Base-by-base conservation (phyloP, 2,329 filamentous ascomycete genomes). In the Epichloe coenophiala region DNA sequence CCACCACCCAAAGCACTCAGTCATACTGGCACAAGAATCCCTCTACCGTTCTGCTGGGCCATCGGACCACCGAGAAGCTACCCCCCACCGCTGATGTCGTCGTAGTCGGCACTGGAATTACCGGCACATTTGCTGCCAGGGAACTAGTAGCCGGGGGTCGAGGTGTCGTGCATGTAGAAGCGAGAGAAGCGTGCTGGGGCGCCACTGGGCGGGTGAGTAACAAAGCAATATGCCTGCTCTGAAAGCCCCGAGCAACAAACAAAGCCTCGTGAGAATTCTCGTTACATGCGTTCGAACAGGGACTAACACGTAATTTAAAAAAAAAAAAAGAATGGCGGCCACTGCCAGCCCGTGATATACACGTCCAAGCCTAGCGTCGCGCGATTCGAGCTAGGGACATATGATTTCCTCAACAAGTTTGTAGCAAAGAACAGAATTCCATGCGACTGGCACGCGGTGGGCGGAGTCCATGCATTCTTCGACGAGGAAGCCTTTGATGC, bases 11-110 rank as follows among this genome's bases (percentile, higher is more conserved):
- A 39, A 78, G 82, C 40, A 83, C 80, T 3, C 62, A 66, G 27
- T 86, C 86, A 0, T 89, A 85, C 70, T 91, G 86, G 86, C 84
- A 86, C 60, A 75, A 71, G 48, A 73, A 84, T 53, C 84, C 83
- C 0, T 86, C 83, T 3, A 60, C 73, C 48, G 71, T 74, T 51
- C 73, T 91, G 5, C 65, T 80, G 0, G 81, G 81, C n/a, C 81
- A 88, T 60, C 75, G 78, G 15, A 83, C 83, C 0, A 89, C 86
- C 0, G 60, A 69, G 1, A 67, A 77, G 6, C 69, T 90, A 21
- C 86, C 86, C 58, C 65, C 65, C 3, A 67, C 71, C 44, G 81
- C 81, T 0, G 84, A 88, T 63, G 74, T 87, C 3, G 76, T 88
- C 4, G 74, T 91, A 23, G 71, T 91, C 4, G 86, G 86, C 39